Evolutionary conservation across 2,329 filamentous ascomycete genomes (phyloP).

Genomic region (Aspergillus sp.): DNA sequence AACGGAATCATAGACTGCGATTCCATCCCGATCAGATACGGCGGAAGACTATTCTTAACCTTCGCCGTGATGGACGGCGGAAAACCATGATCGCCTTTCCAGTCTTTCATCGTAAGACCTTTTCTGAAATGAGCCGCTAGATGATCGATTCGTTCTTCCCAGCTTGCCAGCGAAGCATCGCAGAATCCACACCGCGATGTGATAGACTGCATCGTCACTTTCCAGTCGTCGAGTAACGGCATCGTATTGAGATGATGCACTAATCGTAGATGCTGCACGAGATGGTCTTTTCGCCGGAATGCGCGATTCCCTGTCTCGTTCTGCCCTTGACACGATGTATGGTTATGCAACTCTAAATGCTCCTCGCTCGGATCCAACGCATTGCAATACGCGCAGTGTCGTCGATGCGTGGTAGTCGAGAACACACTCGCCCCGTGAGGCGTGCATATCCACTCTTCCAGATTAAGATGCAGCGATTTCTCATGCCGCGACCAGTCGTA

Average conservation of each 20-base stretch:
- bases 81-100: conserved; percentile 50
- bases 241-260: conserved; percentile 42
- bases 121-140: conserved; percentile 49
- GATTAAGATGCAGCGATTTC: conserved; percentile 17
- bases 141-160: conserved; percentile 49
- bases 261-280: conserved; percentile 49
- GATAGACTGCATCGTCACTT: conserved; percentile 36
- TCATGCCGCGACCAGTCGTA: conserved; percentile 21
- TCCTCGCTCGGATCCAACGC: conserved; percentile 39
- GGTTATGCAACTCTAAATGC: conserved; percentile 47
- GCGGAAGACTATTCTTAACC: conserved; percentile 11
- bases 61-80: conserved; percentile 9
- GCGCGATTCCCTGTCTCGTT: conserved; percentile 37
- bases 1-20: conserved; percentile 13
- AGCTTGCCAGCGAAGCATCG: conserved; percentile 40
- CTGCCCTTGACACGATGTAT: conserved; percentile 38
- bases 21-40: conserved; percentile 13
- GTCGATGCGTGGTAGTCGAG: conserved; percentile 5
- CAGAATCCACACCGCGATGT: conserved; percentile 51
- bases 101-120: conserved; percentile 47
- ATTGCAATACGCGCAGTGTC: conserved; percentile 46
- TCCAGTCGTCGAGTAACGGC: conserved; percentile 10
- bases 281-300: conserved; percentile 52
- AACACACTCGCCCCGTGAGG: conserved; percentile 10
- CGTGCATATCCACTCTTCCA: conserved; percentile 16